Evolutionary conservation across 305 asterid genomes (phyloP).

Genomic region (Fraxinus albicans): DNA sequence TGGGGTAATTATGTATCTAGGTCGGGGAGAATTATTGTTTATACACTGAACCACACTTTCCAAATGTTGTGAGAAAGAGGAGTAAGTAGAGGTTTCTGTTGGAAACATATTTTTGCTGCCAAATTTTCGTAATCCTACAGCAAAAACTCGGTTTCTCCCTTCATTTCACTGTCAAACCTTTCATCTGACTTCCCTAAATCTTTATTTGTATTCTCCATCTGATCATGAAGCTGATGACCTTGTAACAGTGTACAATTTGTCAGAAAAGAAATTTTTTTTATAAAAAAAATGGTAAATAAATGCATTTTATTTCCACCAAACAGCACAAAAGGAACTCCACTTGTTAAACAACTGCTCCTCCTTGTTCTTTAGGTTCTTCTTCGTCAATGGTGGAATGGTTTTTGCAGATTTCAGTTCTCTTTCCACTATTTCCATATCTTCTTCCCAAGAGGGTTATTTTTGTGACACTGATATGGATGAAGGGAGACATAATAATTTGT

Average conservation of each 20-base stretch:
- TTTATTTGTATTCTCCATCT: slow-evolving; percentile 18
- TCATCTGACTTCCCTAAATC: slow-evolving; percentile 23
- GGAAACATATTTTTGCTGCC: slow-evolving; percentile 32
- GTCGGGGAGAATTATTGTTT: not conserved
- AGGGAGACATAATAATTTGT: slow-evolving; percentile 12
- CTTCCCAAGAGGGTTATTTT: slow-evolving; percentile 13
- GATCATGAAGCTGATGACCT: slow-evolving; percentile 32
- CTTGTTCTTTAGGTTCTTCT: slow-evolving; percentile 12
- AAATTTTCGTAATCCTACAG: slow-evolving; percentile 23
- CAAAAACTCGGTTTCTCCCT: slow-evolving; percentile 9
- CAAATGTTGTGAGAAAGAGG: slow-evolving; percentile 24
- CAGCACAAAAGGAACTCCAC: not conserved
- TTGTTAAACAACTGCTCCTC: slow-evolving; percentile 19
- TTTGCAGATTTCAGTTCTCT: slow-evolving; percentile 45
- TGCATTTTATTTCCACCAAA: slow-evolving; percentile 19
- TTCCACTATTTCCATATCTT: slow-evolving; percentile 27
- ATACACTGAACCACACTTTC: slow-evolving; percentile 18
- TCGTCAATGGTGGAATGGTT: slow-evolving; percentile 40
- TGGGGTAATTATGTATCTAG: slow-evolving; percentile 10
- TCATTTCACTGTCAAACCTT: not conserved
- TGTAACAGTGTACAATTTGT: slow-evolving; percentile 38
- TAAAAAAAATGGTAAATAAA: not conserved
- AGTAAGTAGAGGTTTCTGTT: slow-evolving; percentile 38
- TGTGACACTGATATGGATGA: slow-evolving; percentile 13
- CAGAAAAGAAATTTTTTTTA: not conserved